phyloP scores from a whole-genome alignment of 1,139 yeast species.

The Hyphopichia buzzinii region DNA sequence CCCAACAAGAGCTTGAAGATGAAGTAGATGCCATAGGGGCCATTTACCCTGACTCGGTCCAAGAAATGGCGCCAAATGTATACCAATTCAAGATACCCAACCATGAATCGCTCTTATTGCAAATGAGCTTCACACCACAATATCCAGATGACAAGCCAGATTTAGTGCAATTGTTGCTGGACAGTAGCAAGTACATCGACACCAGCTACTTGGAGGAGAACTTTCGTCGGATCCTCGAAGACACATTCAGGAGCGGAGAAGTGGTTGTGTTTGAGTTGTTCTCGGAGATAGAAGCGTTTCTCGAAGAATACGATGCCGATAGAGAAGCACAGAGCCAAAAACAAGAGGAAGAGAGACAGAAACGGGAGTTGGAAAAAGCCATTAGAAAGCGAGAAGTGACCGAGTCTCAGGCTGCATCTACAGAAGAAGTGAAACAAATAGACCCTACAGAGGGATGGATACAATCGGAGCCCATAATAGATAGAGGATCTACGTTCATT shows the following conservation, averaged over 20 bases:
- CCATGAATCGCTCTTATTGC: conserved; percentile 54
- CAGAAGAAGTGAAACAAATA: conserved; percentile 3
- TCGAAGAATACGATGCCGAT: conserved; percentile 34
- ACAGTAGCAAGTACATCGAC: conserved; percentile 34
- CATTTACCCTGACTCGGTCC: conserved; percentile 67
- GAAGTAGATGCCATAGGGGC: conserved; percentile 85
- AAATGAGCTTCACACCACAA: conserved; percentile 62
- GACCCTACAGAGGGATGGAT: conserved; percentile 70
- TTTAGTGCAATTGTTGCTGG: conserved; percentile 47
- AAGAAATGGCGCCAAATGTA: conserved; percentile 30
- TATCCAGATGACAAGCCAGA: conserved; percentile 71
- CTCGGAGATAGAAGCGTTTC: conserved; percentile 57
- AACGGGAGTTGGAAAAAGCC: neutral
- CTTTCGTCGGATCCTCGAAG: conserved; percentile 48
- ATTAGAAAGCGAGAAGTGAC: neutral
- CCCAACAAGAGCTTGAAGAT: conserved; percentile 62
- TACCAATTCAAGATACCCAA: conserved; percentile 63
- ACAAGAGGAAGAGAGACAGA: neutral
- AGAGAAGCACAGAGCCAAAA: conserved; percentile 6
- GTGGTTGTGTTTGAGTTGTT: conserved; percentile 81
- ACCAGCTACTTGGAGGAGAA: conserved; percentile 40
- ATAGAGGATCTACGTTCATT: conserved; percentile 82
- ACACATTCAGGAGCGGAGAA: conserved; percentile 52
- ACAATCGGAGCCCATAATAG: conserved; percentile 71
- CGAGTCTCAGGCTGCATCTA: neutral